Evolutionary conservation across 345 rosid genomes (phyloP).

Genomic region (Murraya koenigii): DNA sequence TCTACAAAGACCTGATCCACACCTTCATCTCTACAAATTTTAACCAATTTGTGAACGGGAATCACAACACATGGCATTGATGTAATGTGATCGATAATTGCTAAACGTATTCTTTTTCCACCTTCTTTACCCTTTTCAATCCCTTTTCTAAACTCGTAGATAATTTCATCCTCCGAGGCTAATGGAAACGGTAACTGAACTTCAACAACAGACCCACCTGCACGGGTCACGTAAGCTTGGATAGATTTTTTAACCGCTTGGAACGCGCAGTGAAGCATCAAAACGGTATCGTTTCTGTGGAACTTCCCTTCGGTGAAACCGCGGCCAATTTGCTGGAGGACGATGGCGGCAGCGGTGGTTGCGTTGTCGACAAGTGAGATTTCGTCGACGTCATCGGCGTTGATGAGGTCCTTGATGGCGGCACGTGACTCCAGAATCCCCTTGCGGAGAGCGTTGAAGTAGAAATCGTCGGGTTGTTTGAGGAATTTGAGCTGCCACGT

Average conservation of each 20-base stretch:
- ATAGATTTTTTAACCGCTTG: slow-evolving; percentile 61
- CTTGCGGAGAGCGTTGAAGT: slow-evolving; percentile 58
- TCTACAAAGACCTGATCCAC: slow-evolving; percentile 75
- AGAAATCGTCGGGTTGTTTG: slow-evolving; percentile 73
- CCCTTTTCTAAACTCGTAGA: slow-evolving; percentile 49
- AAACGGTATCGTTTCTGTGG: slow-evolving; percentile 42
- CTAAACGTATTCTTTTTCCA: slow-evolving; percentile 62
- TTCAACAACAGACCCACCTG: slow-evolving; percentile 63
- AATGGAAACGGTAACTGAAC: slow-evolving; percentile 70
- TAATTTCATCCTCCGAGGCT: slow-evolving; percentile 52
- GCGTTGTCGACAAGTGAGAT: slow-evolving; percentile 80
- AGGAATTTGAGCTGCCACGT: slow-evolving; percentile 66
- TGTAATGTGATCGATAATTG: slow-evolving; percentile 76
- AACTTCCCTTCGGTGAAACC: slow-evolving; percentile 57
- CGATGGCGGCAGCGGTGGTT: slow-evolving; percentile 79
- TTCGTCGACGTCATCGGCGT: slow-evolving; percentile 67
- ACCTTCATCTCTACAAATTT: slow-evolving; percentile 65
- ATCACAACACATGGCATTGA: slow-evolving; percentile 69
- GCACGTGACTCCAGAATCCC: slow-evolving; percentile 58
- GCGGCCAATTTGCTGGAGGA: slow-evolving; percentile 66
- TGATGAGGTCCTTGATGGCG: slow-evolving; percentile 51
- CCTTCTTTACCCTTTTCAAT: slow-evolving; percentile 42
- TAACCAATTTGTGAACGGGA: slow-evolving; percentile 58
- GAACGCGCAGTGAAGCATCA: slow-evolving; percentile 66
- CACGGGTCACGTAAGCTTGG: slow-evolving; percentile 70